Base-by-base conservation (phyloP, 2,329 filamentous ascomycete species). In the Diaporthe amygdali region DNA sequence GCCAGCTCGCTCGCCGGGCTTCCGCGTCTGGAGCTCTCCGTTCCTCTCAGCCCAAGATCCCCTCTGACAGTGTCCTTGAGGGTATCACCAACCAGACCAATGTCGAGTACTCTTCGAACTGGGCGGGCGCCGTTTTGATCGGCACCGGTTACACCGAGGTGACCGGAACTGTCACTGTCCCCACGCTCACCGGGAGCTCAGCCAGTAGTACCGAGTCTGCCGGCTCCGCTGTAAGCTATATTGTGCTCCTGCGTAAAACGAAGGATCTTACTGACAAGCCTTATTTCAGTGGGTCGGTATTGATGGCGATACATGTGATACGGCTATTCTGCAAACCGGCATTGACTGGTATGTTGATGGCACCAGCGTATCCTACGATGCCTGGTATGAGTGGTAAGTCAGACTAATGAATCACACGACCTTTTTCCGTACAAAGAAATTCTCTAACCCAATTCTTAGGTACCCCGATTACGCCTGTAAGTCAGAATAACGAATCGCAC, bases 331-430 rank as follows among this genome's bases (percentile, higher is more conserved):
- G 1, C 88, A 90, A 77, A 87, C 88, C 1, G 89, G 88, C 32
- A 79, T 90, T 37, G 88, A 90, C 77, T 88, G 88, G 77, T 85
- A 84, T 47, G 79, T 86, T 37, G 77, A 83, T 20, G 80, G 82
- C 25, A 77, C 77, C 22, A 73, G 75, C 0, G 81, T 84, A 2
- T 80, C 77, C 8, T 90, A 85, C 75, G 84, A 87, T 69, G 86
- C 88, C 30, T 91, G 89, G 88, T 90, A 88, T 75, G 88, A 90
- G 77, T 91, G 88, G 88, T 72, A 73, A 66, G 71, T 52, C 8
- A 20, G 15, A 10, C 1, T 1, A 14, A 3, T 3, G 5, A 5
- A n/a, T 4, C 17, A 10, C 8, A 22, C 47, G 12, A 27, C 7
- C 2, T 2, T 22, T 27, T 1, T 3, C 22, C 14, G 9, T 2